Evolutionary conservation across 805 yeast species (phyloP).

Genomic region (Saturnispora gosingensis): DNA sequence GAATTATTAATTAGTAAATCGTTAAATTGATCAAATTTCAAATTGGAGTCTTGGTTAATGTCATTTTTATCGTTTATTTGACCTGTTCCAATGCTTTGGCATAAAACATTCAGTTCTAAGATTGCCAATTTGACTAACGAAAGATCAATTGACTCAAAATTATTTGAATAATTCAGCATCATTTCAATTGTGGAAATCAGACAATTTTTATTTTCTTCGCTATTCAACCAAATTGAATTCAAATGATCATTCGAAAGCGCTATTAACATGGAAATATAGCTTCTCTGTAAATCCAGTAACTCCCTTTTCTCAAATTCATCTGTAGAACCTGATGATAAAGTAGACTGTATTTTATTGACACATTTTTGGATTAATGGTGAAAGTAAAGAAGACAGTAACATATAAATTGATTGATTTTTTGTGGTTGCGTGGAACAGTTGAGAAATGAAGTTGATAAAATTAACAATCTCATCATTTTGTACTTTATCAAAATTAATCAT

Average conservation of each 20-base stretch:
- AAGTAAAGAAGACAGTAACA: slow-evolving; percentile 61
- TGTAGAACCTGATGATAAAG: slow-evolving; percentile 11
- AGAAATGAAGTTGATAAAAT: slow-evolving; percentile 77
- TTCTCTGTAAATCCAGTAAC: slow-evolving; percentile 54
- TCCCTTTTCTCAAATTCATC: slow-evolving; percentile 41
- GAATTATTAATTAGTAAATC: slow-evolving; percentile 59
- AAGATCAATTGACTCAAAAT: slow-evolving; percentile 44
- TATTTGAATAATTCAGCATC: slow-evolving; percentile 56
- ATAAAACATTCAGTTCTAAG: slow-evolving; percentile 55
- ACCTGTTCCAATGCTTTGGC: slow-evolving; percentile 60
- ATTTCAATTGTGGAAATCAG: slow-evolving; percentile 55
- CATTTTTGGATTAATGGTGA: slow-evolving; percentile 67
- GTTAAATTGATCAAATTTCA: slow-evolving; percentile 55
- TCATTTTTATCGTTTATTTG: slow-evolving; percentile 54
- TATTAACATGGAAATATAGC: slow-evolving; percentile 61
- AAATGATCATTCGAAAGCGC: slow-evolving; percentile 68
- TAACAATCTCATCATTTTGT: slow-evolving; percentile 58
- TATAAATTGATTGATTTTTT: slow-evolving; percentile 49
- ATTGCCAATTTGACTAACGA: slow-evolving; percentile 60
- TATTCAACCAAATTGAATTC: slow-evolving; percentile 66
- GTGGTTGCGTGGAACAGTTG: slow-evolving; percentile 72
- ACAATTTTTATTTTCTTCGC: slow-evolving; percentile 44
- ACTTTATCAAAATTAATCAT: slow-evolving; percentile 49
- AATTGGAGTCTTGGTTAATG: slow-evolving; percentile 36
- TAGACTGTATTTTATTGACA: slow-evolving; percentile 30